phyloP scores from a whole-genome alignment of 2,329 filamentous ascomycete genomes.

The Neurospora crassa region DNA sequence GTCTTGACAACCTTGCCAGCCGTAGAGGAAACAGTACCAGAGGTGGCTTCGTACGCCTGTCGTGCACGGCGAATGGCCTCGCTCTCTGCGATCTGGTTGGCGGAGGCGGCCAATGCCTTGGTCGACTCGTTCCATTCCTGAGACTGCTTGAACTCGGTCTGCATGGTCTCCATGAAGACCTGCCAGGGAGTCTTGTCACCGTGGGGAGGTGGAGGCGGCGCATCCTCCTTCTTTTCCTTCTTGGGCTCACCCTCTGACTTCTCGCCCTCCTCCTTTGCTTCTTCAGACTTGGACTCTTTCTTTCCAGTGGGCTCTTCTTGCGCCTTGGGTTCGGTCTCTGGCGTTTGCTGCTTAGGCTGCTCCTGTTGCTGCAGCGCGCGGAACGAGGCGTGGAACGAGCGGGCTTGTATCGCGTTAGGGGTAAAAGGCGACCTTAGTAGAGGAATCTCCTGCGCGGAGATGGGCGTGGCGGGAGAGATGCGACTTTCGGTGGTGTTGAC shows the following conservation, averaged over 20 bases:
- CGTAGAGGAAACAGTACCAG: conserved; percentile 69
- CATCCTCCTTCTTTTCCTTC: conserved; percentile 54
- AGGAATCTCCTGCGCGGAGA: conserved; percentile 22
- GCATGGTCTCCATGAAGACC: conserved; percentile 95
- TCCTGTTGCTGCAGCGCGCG: conserved; percentile 24
- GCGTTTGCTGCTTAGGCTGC: conserved; percentile 16
- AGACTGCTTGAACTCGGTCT: conserved; percentile 86
- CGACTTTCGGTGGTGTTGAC: conserved; percentile 22
- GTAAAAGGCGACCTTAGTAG: conserved; percentile 38
- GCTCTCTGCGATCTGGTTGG: conserved; percentile 87
- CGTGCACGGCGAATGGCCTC: conserved; percentile 80
- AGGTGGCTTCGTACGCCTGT: conserved; percentile 78
- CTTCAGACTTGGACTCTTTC: conserved; percentile 24
- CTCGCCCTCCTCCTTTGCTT: conserved; percentile 30
- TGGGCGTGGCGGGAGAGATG: conserved; percentile 16
- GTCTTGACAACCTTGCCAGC: conserved; percentile 74
- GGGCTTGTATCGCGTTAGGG: conserved; percentile 29
- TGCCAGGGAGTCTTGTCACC: conserved; percentile 98
- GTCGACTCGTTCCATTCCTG: conserved; percentile 99
- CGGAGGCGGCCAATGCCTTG: conserved; percentile 81
- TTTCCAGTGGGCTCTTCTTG: conserved; percentile 19
- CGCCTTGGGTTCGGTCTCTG: conserved; percentile 24
- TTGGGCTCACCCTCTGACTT: conserved; percentile 38
- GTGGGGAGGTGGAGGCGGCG: conserved; percentile 85
- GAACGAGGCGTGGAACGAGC: conserved; percentile 30